Percentiles rank a stretch among this genome's conserved stretches.
phyloP scores from a whole-genome alignment of 805 yeast species.

The Yamadazyma nakazawae region DNA sequence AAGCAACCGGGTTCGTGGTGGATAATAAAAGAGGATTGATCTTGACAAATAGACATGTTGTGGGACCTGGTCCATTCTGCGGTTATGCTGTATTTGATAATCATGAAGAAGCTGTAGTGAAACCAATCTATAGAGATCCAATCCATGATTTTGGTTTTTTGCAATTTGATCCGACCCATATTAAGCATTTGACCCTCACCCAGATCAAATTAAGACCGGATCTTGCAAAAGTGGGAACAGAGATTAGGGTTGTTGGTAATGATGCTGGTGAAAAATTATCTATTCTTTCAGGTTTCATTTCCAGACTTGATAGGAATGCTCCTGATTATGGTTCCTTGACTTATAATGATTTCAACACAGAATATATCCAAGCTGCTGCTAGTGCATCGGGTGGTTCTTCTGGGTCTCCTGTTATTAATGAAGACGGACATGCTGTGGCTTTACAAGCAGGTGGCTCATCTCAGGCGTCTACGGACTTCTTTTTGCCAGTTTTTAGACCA shows the following conservation, averaged over 20 bases:
- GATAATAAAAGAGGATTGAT: constrained; percentile 80
- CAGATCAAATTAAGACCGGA: constrained; percentile 74
- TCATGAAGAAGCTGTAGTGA: constrained; percentile 88
- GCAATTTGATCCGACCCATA: constrained; percentile 64
- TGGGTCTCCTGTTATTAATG: constrained; percentile 94
- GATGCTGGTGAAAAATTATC: constrained; percentile 94
- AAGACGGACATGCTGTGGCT: constrained; percentile 84
- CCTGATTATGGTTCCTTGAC: constrained; percentile 89
- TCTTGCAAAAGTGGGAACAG: constrained; percentile 85
- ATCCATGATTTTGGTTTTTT: constrained; percentile 93
- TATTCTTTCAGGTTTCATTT: constrained; percentile 81
- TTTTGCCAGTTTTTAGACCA: constrained; percentile 81
- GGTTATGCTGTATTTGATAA: constrained; percentile 92
- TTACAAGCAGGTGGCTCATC: constrained; percentile 92
- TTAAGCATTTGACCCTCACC: constrained; percentile 70
- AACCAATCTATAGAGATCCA: constrained; percentile 87
- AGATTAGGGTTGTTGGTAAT: constrained; percentile 92
- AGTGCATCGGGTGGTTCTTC: constrained; percentile 94
- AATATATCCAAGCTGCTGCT: constrained; percentile 94
- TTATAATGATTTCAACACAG: constrained; percentile 91
- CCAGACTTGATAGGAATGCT: constrained; percentile 86
- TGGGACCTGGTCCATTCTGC: constrained; percentile 90
- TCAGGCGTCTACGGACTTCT: constrained; percentile 90
- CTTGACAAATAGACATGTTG: constrained; percentile 90
- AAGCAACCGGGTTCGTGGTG: constrained; percentile 95